These are phyloP conservation scores for Pyrenochaeta sp. DNA, from an alignment of 2,329 filamentous ascomycete genomes.

Conservation along the genomic window DNA sequence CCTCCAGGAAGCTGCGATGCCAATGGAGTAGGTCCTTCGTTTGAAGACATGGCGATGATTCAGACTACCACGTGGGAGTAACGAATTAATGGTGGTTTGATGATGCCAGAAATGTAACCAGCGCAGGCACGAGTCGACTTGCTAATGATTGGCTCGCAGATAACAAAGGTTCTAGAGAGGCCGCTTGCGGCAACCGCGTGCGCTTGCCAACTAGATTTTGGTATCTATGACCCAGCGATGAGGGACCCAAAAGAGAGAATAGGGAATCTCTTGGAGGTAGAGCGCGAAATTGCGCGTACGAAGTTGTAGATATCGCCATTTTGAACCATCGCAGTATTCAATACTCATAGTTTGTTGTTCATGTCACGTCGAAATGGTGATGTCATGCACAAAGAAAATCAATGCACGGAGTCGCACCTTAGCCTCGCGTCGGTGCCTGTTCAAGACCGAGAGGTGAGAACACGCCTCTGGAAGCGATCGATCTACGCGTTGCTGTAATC, in stretches of 20 bases:
- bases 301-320: constrained; percentile 13
- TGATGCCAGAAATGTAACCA: neutral
- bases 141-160: constrained; percentile 1
- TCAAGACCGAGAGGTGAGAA: constrained; percentile 16
- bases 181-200: constrained; percentile 6
- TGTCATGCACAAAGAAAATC: constrained; percentile 20
- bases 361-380: constrained; percentile 23
- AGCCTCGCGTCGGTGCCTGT: constrained; percentile 20
- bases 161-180: neutral
- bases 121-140: neutral
- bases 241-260: constrained; percentile 3
- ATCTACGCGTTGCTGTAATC: constrained; percentile 11
- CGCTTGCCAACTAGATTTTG: neutral
- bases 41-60: constrained; percentile 31
- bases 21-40: constrained; percentile 42
- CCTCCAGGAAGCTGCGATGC: constrained; percentile 44
- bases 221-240: constrained; percentile 4
- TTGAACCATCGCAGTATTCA: constrained; percentile 14
- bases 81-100: neutral
- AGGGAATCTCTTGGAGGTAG: neutral
- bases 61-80: constrained; percentile 2
- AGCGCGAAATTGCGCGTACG: constrained; percentile 9
- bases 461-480: constrained; percentile 10
- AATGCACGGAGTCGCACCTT: constrained; percentile 9
- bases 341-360: neutral